phyloP scores from a whole-genome alignment of 169 alveolate genomes.

The Cyclospora cayetanensis region DNA sequence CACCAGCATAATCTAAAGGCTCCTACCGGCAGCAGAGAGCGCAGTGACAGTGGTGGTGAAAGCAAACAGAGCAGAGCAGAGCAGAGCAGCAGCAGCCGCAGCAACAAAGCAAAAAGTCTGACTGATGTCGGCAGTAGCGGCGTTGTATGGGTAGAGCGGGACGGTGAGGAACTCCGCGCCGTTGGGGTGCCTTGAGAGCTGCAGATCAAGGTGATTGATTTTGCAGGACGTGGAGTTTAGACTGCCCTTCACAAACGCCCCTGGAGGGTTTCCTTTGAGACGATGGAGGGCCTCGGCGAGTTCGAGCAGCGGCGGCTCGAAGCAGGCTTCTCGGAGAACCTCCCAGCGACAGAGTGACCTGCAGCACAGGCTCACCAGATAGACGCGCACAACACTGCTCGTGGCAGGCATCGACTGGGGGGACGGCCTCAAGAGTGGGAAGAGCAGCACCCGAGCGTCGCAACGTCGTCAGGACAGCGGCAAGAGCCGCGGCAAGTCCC shows the following conservation, averaged over 20 bases:
- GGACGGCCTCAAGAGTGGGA: neutral
- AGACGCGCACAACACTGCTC: too few species aligned
- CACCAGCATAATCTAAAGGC: too few species aligned
- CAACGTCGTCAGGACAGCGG: neutral
- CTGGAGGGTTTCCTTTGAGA: neutral
- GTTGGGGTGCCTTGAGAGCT: conserved; percentile 1
- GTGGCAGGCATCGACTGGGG: too few species aligned
- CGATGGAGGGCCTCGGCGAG: neutral
- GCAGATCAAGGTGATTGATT: neutral
- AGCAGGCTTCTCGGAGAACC: neutral
- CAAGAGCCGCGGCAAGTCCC: neutral
- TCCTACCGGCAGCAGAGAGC: neutral
- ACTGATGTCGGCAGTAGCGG: neutral
- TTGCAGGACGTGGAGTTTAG: neutral
- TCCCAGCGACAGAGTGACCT: neutral
- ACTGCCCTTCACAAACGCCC: neutral
- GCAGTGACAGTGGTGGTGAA: neutral
- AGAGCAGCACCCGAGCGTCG: neutral
- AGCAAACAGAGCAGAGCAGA: neutral
- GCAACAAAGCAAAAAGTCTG: neutral
- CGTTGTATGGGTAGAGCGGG: neutral
- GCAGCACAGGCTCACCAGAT: neutral
- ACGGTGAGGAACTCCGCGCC: conserved; percentile 9
- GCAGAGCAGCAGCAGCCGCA: neutral
- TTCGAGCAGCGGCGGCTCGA: neutral